Evolutionary conservation across 306 rosid genomes (phyloP), one percentile per base, ranked within the genome.

Genomic region (Prunus campanulata): DNA sequence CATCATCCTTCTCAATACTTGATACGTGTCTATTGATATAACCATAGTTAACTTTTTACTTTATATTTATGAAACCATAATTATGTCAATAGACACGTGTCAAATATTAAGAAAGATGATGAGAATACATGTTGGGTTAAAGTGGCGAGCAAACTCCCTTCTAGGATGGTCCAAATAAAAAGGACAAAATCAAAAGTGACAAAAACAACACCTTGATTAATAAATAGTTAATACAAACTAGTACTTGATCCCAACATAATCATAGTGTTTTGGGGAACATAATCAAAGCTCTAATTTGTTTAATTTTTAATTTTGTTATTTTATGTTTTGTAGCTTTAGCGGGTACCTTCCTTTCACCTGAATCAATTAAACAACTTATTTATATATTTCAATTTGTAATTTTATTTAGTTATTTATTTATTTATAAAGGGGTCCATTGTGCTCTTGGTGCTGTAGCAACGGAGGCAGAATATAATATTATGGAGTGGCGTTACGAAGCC

Each of bases 341-440:
- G 60, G 52, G 39, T 77, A 24, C 65, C 63, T 71, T 79, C 64
- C 80, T 65, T 81, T 72, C 20, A 24, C 79, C 61, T 29, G 59
- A 77, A 77, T 49, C 15, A 63, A 14, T 14, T 51, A 27, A 25
- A 47, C 12, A 5, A 46, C n/a, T 18, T 6, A 39, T 39, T 39
- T 39, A 39, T 39, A 39, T 6, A 39, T 39, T 6, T 39, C 44
- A 39, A 39, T 30, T 2, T 20, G 35, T 19, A 51, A 42, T n/a
- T 76, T 67, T 11, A 5, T 2, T 20, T 57, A 20, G 1, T 66
- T 64, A 14, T 5, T 30, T 39, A 48, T 86, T 86, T 89, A 81
- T 5, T 24, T 32, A 77, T n/a, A 27, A 22, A 1, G 42, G 11
- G 2, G 49, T 20, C 59, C 44, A n/a, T 39, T 39, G 8, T 39